Percentiles rank a stretch among this genome's conserved stretches.
Evolutionary conservation across 441 rosid species (phyloP).

Genomic region (Lepidium campestre): DNA sequence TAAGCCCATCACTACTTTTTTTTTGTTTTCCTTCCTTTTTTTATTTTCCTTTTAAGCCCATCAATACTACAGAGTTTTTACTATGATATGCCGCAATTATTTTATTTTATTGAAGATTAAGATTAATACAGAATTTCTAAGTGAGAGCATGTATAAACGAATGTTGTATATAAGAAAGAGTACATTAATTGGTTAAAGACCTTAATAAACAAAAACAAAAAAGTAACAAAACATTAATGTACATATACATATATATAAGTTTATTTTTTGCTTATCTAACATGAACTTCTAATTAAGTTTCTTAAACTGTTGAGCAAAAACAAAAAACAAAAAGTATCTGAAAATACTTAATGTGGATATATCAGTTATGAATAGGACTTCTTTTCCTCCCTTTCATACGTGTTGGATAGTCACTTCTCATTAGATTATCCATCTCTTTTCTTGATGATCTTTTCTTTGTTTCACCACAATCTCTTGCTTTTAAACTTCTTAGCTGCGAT

Average conservation of each 20-base stretch:
- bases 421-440: conserved; percentile 15
- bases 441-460: conserved; percentile 5
- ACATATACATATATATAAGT: background rate
- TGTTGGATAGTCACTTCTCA: conserved; percentile 21
- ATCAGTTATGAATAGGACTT: conserved; percentile 23
- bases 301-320: background rate
- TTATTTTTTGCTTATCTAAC: background rate
- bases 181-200: background rate
- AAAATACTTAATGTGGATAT: background rate
- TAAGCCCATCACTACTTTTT: too few relatives aligned
- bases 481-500: background rate
- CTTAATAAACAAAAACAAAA: background rate
- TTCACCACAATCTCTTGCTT: background rate
- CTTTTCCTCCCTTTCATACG: conserved; percentile 25
- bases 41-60: too few relatives aligned
- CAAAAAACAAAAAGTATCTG: background rate
- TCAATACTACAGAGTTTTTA: too few relatives aligned
- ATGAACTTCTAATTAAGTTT: background rate
- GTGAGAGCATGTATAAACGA: too few relatives aligned
- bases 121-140: too few relatives aligned
- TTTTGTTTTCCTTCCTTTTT: too few relatives aligned
- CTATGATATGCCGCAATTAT: too few relatives aligned
- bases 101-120: too few relatives aligned
- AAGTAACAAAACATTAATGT: background rate
- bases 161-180: background rate